phyloP scores from a whole-genome alignment of 257 asterid species.

The Catharanthus roseus region DNA sequence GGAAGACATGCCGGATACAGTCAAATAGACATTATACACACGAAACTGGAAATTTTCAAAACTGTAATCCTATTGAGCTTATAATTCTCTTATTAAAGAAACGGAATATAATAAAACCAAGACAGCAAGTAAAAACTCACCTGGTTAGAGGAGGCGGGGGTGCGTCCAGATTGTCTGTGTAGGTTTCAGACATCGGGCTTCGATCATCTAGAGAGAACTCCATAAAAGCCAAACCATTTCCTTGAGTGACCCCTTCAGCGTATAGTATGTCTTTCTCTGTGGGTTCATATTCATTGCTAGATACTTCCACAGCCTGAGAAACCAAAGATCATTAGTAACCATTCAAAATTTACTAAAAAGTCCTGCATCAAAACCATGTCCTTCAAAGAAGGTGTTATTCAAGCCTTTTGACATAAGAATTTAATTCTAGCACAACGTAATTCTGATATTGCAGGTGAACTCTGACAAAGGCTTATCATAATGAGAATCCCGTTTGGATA shows the following conservation, averaged over 20 bases:
- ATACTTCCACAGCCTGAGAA: constrained; percentile 82
- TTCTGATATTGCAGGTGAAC: neutral
- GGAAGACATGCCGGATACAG: neutral
- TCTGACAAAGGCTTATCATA: neutral
- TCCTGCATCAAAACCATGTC: constrained; percentile 1
- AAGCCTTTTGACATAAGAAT: neutral
- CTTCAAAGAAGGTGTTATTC: neutral
- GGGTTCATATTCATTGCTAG: constrained; percentile 94
- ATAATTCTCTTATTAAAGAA: neutral
- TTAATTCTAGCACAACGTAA: too few relatives aligned
- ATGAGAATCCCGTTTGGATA: neutral
- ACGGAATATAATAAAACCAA: constrained; percentile 2
- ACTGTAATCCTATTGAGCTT: neutral
- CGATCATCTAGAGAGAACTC: constrained; percentile 93
- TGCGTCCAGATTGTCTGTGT: constrained; percentile 72
- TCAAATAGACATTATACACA: too few relatives aligned
- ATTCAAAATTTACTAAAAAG: neutral
- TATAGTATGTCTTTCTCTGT: constrained; percentile 79
- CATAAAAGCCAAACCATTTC: constrained; percentile 87
- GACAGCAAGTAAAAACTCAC: constrained; percentile 30
- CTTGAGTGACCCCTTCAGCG: constrained; percentile 95
- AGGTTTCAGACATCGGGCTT: constrained; percentile 89
- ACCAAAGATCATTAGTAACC: constrained; percentile 1
- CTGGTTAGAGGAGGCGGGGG: constrained; percentile 59
- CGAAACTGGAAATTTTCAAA: neutral